phyloP scores from a whole-genome alignment of 164 flowering plant species.

The Stephania japonica region DNA sequence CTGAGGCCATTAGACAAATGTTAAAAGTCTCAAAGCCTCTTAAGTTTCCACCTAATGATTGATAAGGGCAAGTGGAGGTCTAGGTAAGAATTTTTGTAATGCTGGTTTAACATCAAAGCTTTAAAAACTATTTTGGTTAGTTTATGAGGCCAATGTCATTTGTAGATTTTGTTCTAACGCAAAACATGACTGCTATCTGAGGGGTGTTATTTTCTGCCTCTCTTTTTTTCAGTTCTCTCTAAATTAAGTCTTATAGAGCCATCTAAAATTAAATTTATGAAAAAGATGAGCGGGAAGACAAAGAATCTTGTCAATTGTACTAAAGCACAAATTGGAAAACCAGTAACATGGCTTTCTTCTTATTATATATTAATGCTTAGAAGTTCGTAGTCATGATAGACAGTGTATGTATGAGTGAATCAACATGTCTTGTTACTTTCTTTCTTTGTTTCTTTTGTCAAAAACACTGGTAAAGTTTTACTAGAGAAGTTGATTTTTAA shows the following conservation, averaged over 20 bases:
- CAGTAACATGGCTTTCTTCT: not conserved
- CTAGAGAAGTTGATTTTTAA: not conserved
- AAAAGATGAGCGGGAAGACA: not conserved
- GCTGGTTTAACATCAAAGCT: too few relatives aligned
- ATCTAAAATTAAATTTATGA: too few relatives aligned
- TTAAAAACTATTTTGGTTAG: too few relatives aligned
- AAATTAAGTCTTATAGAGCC: not conserved
- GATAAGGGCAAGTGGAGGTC: too few relatives aligned
- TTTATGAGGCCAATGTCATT: not conserved
- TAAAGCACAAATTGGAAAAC: not conserved
- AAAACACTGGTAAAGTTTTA: not conserved
- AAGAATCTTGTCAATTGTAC: not conserved
- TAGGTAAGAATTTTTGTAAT: too few relatives aligned
- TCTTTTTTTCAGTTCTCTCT: not conserved
- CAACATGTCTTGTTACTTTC: not conserved
- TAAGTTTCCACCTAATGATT: too few relatives aligned
- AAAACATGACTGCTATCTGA: not conserved
- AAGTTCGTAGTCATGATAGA: not conserved
- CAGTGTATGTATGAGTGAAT: not conserved
- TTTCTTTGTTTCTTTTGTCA: not conserved
- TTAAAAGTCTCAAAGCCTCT: too few relatives aligned
- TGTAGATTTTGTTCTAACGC: not conserved
- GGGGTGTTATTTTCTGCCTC: not conserved
- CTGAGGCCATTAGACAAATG: too few relatives aligned
- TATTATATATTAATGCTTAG: not conserved